Base-by-base conservation (phyloP, 805 yeast genomes). In the Suhomyces pyralidae region DNA sequence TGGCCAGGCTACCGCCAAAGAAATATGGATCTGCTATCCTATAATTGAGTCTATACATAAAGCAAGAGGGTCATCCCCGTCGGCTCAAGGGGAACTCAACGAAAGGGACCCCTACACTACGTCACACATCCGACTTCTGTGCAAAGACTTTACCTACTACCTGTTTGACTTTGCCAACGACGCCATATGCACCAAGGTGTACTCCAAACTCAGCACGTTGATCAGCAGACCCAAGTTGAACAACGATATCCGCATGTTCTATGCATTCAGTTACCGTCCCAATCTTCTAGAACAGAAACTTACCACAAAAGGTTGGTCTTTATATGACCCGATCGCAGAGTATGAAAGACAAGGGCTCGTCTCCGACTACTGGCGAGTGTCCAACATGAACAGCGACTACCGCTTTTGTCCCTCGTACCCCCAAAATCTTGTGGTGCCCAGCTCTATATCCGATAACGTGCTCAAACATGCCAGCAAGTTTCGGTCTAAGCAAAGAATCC, bases 21-120 rank as follows among this genome's bases (percentile, higher is more conserved):
- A 94, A 66, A 81, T 90, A 28, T 94, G 98, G 99, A 79, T 90
- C 28, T 87, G 96, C 54, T 93, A 90, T 67, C 97, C 97, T 1
- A 81, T 91, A 56, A 84, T 92, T 30, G 85, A 82, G 46, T 76
- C 76, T 46, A 82, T 86, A 1, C 80, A 80, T 58, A 78, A 82
- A 65, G 72, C 81, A 55, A 67, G 81, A 56, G 84, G 92, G 56
- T 67, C 86, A 50, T 72, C 28, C 6, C 40, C 22, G 2, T 20
- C 17, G 17, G 25, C 25, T 22, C 34, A 22, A n/a, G 19, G 50
- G 10, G 34, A 25, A 22, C 49, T 25, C 12, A 56, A 57, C 1
- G 49, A 46, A 7, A 20, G 49, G 15, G 78, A 75, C 55, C 73
- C 66, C 51, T 74, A 74, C 55, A 49, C 71, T 4, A 67, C 75